Conservation (phyloP, 106 monocot species). For the Phalaenopsis equestris region DNA sequence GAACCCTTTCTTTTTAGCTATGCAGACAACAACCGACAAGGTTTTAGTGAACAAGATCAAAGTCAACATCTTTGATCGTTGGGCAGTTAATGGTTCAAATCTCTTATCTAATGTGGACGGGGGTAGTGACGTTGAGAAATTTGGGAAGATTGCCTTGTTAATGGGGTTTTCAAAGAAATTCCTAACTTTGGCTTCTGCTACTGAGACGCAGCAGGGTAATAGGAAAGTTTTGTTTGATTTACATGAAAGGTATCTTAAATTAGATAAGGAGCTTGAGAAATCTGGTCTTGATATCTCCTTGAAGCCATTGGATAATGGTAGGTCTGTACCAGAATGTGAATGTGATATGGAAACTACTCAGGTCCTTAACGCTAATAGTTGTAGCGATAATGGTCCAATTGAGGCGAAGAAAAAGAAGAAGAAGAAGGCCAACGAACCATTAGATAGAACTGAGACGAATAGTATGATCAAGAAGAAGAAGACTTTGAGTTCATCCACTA, state of each 20-base stretch:
- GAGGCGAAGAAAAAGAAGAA: constrained; percentile 79
- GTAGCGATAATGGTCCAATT: constrained; percentile 12
- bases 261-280: constrained; percentile 69
- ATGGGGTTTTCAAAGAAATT: constrained; percentile 57
- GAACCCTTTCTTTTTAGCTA: constrained; percentile 38
- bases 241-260: constrained; percentile 54
- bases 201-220: constrained; percentile 53
- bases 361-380: neutral
- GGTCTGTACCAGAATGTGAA: neutral
- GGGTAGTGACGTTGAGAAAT: constrained; percentile 30
- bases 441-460: constrained; percentile 15
- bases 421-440: constrained; percentile 10
- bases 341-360: constrained; percentile 8
- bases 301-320: constrained; percentile 20
- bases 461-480: constrained; percentile 20
- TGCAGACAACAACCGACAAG: constrained; percentile 59
- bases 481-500: neutral
- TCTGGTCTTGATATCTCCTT: constrained; percentile 44
- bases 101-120: constrained; percentile 33
- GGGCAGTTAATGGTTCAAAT: constrained; percentile 31
- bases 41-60: constrained; percentile 73
- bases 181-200: constrained; percentile 46
- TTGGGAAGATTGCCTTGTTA: constrained; percentile 50
- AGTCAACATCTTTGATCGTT: constrained; percentile 43
- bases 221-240: constrained; percentile 59